Percentiles rank a stretch among this genome's conserved stretches.
phyloP scores from a whole-genome alignment of 805 yeast species.

The Kurtzmaniella cleridarum region DNA sequence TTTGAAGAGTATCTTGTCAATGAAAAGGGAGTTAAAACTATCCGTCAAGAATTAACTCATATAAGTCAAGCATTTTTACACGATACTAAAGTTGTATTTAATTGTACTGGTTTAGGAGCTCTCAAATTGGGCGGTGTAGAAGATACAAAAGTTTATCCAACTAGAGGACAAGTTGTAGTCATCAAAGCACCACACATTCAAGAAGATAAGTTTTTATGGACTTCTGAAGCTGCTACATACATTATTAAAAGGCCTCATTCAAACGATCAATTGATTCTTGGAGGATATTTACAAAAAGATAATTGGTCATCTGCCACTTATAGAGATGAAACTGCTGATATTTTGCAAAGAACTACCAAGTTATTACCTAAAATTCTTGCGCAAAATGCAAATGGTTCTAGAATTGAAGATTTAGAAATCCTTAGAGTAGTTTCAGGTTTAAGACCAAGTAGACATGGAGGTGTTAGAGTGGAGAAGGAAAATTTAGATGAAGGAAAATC shows the following conservation, averaged over 20 bases:
- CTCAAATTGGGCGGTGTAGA: slow-evolving; percentile 56
- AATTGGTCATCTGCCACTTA: slow-evolving; percentile 60
- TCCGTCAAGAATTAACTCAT: slow-evolving; percentile 43
- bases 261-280: slow-evolving; percentile 62
- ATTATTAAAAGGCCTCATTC: slow-evolving; percentile 68
- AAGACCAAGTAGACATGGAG: slow-evolving; percentile 74
- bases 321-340: slow-evolving; percentile 53
- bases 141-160: slow-evolving; percentile 60
- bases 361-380: slow-evolving; percentile 46
- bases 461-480: slow-evolving; percentile 64
- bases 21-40: slow-evolving; percentile 46
- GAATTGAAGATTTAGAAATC: slow-evolving; percentile 42
- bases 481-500: slow-evolving; percentile 18
- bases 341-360: slow-evolving; percentile 51
- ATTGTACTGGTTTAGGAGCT: slow-evolving; percentile 77
- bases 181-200: slow-evolving; percentile 63
- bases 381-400: slow-evolving; percentile 22
- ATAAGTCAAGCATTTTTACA: slow-evolving; percentile 49
- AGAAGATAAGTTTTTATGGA: slow-evolving; percentile 58
- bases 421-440: slow-evolving; percentile 66
- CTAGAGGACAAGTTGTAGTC: slow-evolving; percentile 77
- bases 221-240: slow-evolving; percentile 54
- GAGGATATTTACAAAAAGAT: slow-evolving; percentile 66
- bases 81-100: slow-evolving; percentile 49
- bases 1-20: slow-evolving; percentile 39